Conservation (phyloP, 2,329 filamentous ascomycete species). For the Diaporthe amygdali region DNA sequence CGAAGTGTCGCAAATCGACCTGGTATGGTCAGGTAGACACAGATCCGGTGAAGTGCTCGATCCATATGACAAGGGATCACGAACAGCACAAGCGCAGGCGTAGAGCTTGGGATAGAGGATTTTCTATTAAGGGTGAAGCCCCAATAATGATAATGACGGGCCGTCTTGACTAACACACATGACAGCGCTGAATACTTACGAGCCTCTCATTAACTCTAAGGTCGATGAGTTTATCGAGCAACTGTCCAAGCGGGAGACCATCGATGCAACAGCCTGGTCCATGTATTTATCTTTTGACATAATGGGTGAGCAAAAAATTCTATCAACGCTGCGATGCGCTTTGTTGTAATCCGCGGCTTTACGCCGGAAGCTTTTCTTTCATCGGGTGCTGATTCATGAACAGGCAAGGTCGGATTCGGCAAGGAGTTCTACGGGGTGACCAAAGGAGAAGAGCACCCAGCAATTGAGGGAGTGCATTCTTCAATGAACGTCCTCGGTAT, state of each 20-base stretch:
- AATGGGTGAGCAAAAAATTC: conserved; percentile 8
- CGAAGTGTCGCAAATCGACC: conserved; percentile 43
- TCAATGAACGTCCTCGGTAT: conserved; percentile 40
- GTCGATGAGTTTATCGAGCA: conserved; percentile 27
- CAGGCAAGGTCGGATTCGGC: conserved; percentile 30
- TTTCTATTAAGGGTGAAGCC: conserved; percentile 30
- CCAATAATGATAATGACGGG: neutral
- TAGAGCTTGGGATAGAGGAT: conserved; percentile 32
- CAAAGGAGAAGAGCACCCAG: conserved; percentile 33
- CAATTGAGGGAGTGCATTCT: conserved; percentile 40
- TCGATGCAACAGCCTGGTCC: conserved; percentile 31
- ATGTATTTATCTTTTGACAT: conserved; percentile 35
- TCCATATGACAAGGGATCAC: conserved; percentile 43
- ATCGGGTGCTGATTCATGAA: neutral
- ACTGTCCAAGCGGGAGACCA: conserved; percentile 21
- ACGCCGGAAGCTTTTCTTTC: too few relatives aligned
- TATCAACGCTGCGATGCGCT: too few relatives aligned
- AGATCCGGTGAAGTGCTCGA: conserved; percentile 36
- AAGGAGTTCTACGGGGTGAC: conserved; percentile 32
- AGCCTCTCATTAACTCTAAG: conserved; percentile 28
- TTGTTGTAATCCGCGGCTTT: too few relatives aligned
- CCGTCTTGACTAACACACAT: neutral
- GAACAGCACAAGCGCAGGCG: conserved; percentile 30
- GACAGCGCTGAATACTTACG: conserved; percentile 31
- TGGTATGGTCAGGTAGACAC: conserved; percentile 43